phyloP scores from a whole-genome alignment of 345 rosid species.

The Sonneratia caseolaris region DNA sequence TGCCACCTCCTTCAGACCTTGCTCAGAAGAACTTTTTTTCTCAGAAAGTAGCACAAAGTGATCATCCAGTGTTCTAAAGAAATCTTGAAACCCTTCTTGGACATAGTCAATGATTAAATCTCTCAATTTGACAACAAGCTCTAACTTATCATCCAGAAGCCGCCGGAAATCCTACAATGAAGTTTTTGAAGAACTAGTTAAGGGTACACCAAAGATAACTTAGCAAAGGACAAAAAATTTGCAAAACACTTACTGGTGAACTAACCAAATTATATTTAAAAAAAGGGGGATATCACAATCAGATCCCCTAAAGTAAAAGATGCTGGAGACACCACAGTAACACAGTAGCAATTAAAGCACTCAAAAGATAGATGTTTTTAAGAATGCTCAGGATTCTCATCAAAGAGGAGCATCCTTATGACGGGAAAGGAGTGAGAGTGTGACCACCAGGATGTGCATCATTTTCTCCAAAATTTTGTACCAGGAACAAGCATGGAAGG shows the following conservation, averaged over 20 bases:
- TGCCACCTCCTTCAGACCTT: constrained; percentile 36
- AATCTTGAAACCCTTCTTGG: constrained; percentile 90
- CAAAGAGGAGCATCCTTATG: neutral
- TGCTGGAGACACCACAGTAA: neutral
- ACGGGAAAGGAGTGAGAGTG: neutral
- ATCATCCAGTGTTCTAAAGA: constrained; percentile 63
- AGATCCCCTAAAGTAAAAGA: neutral
- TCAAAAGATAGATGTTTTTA: neutral
- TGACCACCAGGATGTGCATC: neutral
- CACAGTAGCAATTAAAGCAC: neutral
- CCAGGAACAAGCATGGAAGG: neutral
- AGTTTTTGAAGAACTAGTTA: constrained; percentile 1
- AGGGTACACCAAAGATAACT: neutral
- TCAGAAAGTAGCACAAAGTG: constrained; percentile 66
- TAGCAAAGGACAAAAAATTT: neutral
- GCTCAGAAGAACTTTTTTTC: constrained; percentile 48
- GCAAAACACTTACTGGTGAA: neutral
- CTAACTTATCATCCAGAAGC: constrained; percentile 64
- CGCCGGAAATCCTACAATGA: constrained; percentile 62
- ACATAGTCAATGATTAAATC: constrained; percentile 58
- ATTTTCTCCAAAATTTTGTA: neutral
- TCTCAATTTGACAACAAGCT: constrained; percentile 51
- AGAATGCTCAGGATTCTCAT: neutral
- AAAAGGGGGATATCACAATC: neutral
- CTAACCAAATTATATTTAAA: neutral